Conservation (phyloP, 164 flowering plant genomes). For the Aristolochia fimbriata region DNA sequence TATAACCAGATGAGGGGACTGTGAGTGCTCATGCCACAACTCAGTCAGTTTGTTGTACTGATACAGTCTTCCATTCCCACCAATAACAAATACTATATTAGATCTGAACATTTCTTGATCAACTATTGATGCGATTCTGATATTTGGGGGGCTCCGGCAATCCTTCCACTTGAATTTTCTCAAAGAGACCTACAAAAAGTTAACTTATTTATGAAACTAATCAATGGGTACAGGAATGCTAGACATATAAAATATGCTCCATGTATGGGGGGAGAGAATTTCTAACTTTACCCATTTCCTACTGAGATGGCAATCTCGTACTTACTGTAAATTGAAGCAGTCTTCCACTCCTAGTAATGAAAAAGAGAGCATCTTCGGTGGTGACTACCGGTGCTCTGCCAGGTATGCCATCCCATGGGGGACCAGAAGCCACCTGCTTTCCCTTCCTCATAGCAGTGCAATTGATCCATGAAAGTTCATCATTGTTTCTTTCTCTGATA, state of each 20-base stretch:
- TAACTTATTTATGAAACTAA: neutral
- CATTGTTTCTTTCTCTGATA: constrained; percentile 51
- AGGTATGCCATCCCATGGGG: constrained; percentile 69
- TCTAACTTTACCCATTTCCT: no score
- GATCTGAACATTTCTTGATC: constrained; percentile 68
- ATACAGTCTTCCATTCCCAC: constrained; percentile 61
- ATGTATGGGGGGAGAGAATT: no score
- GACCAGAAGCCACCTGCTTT: constrained; percentile 49
- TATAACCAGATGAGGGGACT: constrained; percentile 71
- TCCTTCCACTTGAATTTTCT: constrained; percentile 83
- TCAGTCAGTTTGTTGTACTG: constrained; percentile 81
- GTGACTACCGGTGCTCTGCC: constrained; percentile 29
- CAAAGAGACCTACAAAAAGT: constrained; percentile 42
- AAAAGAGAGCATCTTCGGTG: constrained; percentile 58
- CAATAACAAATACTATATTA: constrained; percentile 61
- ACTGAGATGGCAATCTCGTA: neutral
- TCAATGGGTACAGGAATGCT: no score
- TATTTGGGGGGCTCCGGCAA: constrained; percentile 49
- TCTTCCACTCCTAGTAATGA: constrained; percentile 64
- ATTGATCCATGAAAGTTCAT: constrained; percentile 60
- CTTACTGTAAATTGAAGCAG: constrained; percentile 68
- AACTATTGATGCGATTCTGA: constrained; percentile 52
- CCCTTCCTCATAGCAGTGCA: constrained; percentile 72
- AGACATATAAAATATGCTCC: no score
- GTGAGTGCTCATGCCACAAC: constrained; percentile 80